Conservation (phyloP, 2,329 filamentous ascomycete species). For the Helminthosporium solani region DNA sequence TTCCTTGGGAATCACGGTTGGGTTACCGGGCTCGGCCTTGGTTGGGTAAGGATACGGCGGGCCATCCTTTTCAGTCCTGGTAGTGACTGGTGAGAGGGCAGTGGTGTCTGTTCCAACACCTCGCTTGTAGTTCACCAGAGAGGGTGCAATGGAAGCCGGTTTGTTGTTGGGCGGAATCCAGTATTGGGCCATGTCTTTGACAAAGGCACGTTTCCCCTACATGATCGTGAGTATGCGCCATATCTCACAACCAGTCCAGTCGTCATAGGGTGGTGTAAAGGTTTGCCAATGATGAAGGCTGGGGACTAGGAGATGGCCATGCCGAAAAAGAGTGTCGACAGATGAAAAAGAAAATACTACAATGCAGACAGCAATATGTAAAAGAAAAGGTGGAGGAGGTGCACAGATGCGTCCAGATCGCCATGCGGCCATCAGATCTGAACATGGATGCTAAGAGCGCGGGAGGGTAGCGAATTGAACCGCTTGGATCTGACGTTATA, state of each 20-base stretch:
- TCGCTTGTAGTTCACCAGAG: conserved; percentile 62
- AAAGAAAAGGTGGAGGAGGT: conserved; percentile 7
- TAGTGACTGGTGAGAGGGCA: conserved; percentile 36
- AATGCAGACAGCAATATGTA: not conserved
- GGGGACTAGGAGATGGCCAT: not conserved
- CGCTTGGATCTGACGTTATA: conserved; percentile 17
- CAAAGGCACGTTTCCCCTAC: conserved; percentile 88
- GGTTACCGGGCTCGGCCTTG: conserved; percentile 67
- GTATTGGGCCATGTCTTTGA: conserved; percentile 98
- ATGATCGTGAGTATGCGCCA: conserved; percentile 22
- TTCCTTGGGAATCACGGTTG: conserved; percentile 76
- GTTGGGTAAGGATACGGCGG: conserved; percentile 61
- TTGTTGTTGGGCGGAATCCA: conserved; percentile 73
- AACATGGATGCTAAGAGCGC: conserved; percentile 1
- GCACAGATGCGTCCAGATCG: not conserved
- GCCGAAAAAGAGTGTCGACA: not conserved
- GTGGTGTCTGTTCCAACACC: conserved; percentile 58
- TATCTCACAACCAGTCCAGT: not conserved
- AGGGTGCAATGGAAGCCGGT: conserved; percentile 71
- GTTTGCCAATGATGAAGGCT: conserved; percentile 1
- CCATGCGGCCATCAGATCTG: conserved; percentile 7
- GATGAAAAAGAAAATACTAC: not conserved
- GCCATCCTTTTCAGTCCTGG: conserved; percentile 22
- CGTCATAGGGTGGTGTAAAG: conserved; percentile 1
- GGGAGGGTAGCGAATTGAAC: conserved; percentile 16